A percentile compares a stretch with the other conserved stretches of the same genome.
These are phyloP conservation scores for Lactuca sativa DNA, from an alignment of 129 eudicot species.

Conservation along the genomic window DNA sequence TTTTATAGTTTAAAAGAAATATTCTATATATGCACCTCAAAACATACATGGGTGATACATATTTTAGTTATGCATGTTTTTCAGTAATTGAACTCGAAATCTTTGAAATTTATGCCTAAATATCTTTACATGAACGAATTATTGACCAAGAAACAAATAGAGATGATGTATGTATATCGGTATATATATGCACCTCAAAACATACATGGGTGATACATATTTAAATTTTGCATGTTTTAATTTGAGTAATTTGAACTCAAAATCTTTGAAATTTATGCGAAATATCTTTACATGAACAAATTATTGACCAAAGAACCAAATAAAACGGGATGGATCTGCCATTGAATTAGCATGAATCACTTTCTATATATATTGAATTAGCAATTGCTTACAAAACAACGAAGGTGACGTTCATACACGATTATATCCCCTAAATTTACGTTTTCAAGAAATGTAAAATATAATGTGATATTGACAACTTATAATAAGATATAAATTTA, in stretches of 20 bases:
- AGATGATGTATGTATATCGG: no score
- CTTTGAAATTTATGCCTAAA: background rate
- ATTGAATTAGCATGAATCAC: background rate
- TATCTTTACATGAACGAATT: background rate
- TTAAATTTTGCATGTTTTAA: no score
- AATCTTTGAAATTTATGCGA: background rate
- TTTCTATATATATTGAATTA: background rate
- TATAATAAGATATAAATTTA: background rate
- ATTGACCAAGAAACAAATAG: background rate
- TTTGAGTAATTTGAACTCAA: background rate
- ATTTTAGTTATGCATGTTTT: no score
- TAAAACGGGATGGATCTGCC: background rate
- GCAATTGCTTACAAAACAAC: background rate
- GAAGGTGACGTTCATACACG: background rate
- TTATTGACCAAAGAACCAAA: background rate
- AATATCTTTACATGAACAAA: background rate
- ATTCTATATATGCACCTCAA: background rate
- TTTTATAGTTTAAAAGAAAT: background rate
- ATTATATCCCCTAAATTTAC: background rate
- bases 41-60: background rate
- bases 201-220: background rate
- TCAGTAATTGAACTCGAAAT: background rate
- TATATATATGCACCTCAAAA: background rate
- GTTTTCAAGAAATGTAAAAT: background rate
- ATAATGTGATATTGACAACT: background rate